Evolutionary conservation across 139 green algal genomes (phyloP).

Genomic region (Auxenochlorella pyrenoidosa): DNA sequence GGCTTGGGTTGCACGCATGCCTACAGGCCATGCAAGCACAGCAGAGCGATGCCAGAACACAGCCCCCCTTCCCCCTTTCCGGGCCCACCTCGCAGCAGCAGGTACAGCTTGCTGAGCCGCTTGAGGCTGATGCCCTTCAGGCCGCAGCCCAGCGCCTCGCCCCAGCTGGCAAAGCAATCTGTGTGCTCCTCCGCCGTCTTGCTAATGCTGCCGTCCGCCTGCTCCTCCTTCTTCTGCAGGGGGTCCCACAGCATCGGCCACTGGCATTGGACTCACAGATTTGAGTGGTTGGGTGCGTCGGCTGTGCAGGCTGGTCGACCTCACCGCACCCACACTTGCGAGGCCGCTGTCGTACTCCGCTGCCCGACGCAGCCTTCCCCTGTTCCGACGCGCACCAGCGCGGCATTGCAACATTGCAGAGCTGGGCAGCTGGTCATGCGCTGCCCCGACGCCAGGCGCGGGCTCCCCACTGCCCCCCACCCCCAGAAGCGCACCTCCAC

Average conservation of each 20-base stretch:
- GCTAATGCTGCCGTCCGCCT: constrained; percentile 11
- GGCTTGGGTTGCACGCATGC: too few species aligned
- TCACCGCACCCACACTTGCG: neutral
- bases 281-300: too few species aligned
- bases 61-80: neutral
- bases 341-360: neutral
- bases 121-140: constrained; percentile 25
- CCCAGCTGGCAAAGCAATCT: constrained; percentile 30
- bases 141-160: constrained; percentile 16
- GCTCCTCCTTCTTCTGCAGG: constrained; percentile 35
- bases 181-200: constrained; percentile 29
- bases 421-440: too few species aligned
- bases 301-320: too few species aligned
- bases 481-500: neutral
- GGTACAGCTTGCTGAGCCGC: constrained; percentile 47
- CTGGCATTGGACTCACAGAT: too few species aligned
- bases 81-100: constrained; percentile 45
- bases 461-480: neutral
- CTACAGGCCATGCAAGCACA: neutral
- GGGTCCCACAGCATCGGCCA: neutral
- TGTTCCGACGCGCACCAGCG: too few species aligned
- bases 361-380: neutral
- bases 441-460: too few species aligned
- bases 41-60: too few species aligned
- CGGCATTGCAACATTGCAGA: too few species aligned